Percentiles rank a stretch among this genome's conserved stretches.
Conservation (phyloP, 371 early-diverging fungal genomes). For the Blastocladiella emersonii region DNA sequence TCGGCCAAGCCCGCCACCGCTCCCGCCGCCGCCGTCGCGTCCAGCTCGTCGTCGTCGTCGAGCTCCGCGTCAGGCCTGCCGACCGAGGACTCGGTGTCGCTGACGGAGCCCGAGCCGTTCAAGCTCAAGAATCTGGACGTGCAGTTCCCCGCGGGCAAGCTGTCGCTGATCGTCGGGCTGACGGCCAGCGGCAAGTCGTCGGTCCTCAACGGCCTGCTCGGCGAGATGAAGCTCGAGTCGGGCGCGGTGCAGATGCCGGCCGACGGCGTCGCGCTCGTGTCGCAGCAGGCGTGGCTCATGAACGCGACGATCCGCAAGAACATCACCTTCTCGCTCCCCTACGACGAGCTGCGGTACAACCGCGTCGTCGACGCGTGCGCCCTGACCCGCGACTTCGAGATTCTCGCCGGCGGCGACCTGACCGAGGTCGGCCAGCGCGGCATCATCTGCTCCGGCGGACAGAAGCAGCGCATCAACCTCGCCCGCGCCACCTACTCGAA, state of each 20-base stretch:
- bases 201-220: conserved; percentile 6
- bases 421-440: conserved; percentile 22
- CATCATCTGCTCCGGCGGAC: conserved; percentile 15
- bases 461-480: conserved; percentile 38
- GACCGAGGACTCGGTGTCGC: background rate
- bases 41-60: background rate
- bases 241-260: conserved; percentile 7
- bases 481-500: conserved; percentile 28
- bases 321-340: conserved; percentile 5
- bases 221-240: conserved; percentile 8
- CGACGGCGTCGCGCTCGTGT: background rate
- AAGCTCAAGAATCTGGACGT: conserved; percentile 3
- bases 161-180: conserved; percentile 5
- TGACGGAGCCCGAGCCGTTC: conserved; percentile 1
- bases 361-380: conserved; percentile 16
- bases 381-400: conserved; percentile 16
- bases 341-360: conserved; percentile 7
- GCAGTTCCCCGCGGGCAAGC: conserved; percentile 4
- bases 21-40: background rate
- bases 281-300: conserved; percentile 11
- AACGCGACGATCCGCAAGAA: conserved; percentile 11
- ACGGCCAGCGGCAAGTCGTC: conserved; percentile 10
- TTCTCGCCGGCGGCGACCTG: conserved; percentile 17
- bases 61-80: background rate
- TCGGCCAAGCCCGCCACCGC: background rate